These are phyloP conservation scores for Grosmannia huntii DNA, from an alignment of 2,329 filamentous ascomycete genomes.

Conservation along the genomic window DNA sequence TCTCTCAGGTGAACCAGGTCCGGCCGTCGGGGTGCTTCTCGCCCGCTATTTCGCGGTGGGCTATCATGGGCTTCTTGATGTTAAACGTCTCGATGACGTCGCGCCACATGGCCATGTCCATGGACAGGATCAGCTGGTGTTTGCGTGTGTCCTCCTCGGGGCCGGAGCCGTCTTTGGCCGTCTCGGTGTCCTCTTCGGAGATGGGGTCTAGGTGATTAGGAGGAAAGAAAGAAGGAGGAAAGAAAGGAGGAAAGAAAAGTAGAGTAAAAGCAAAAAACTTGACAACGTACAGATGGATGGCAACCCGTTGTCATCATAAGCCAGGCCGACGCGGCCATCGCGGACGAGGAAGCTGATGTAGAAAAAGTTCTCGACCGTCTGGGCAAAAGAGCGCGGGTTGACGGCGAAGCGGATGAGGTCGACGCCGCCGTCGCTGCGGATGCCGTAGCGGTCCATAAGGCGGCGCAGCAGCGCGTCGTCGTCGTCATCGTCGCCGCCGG, in stretches of 20 bases:
- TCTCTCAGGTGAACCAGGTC: conserved; percentile 8
- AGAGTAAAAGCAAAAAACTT: background rate
- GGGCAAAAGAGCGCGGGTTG: conserved; percentile 81
- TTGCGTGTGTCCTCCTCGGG: conserved; percentile 23
- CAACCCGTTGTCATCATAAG: conserved; percentile 57
- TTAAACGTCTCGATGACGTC: conserved; percentile 63
- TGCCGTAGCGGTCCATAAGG: conserved; percentile 47
- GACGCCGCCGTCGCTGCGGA: conserved; percentile 58
- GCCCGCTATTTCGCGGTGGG: conserved; percentile 47
- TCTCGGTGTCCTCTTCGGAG: conserved; percentile 33
- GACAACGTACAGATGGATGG: conserved; percentile 67
- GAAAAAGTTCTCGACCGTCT: conserved; percentile 94
- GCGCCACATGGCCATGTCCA: conserved; percentile 77
- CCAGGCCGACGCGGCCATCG: conserved; percentile 68
- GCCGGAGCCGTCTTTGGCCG: background rate
- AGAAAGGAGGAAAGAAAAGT: background rate
- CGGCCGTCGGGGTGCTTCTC: conserved; percentile 12
- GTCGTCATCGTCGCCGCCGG: conserved; percentile 31
- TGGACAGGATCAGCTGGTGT: conserved; percentile 76
- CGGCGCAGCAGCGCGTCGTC: conserved; percentile 19
- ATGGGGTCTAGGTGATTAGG: conserved; percentile 24
- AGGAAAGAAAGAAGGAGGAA: background rate
- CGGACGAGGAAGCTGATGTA: conserved; percentile 90
- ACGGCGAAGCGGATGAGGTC: conserved; percentile 78
- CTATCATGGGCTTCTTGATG: conserved; percentile 70